A percentile compares a stretch with the other conserved stretches of the same genome.
Evolutionary conservation across 176 grass and related monocot genomes (phyloP).

Genomic region (Echinochloa phyllopogon): DNA sequence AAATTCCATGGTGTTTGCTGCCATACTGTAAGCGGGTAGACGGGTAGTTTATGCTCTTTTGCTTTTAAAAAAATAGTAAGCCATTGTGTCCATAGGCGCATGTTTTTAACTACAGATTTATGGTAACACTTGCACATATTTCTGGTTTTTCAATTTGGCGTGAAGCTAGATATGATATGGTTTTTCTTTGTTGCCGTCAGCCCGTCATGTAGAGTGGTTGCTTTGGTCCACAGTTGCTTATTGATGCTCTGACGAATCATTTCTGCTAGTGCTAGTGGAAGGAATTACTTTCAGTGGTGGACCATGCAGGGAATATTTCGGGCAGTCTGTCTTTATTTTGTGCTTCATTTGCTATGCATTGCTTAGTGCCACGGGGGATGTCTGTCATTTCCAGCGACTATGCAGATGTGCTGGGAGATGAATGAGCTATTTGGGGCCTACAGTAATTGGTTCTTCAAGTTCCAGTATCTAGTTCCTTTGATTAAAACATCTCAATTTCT

Average conservation of each 20-base stretch:
- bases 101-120: conserved; percentile 23
- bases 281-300: not conserved
- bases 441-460: not conserved
- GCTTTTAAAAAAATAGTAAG: not conserved
- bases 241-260: conserved; percentile 19
- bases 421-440: not conserved
- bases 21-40: not conserved
- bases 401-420: not conserved
- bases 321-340: not conserved
- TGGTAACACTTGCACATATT: not conserved
- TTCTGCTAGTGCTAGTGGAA: conserved; percentile 17
- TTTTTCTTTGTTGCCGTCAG: conserved; percentile 5
- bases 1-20: not conserved
- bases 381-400: not conserved
- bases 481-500: not conserved
- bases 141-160: conserved; percentile 5
- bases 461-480: not conserved
- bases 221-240: not conserved
- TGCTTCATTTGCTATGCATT: conserved; percentile 4
- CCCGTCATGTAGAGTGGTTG: not conserved
- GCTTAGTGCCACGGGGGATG: not conserved
- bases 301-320: not conserved
- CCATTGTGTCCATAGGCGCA: not conserved
- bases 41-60: not conserved
- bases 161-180: conserved; percentile 20